phyloP scores from a whole-genome alignment of 164 flowering plant species.

The Malania oleifera region DNA sequence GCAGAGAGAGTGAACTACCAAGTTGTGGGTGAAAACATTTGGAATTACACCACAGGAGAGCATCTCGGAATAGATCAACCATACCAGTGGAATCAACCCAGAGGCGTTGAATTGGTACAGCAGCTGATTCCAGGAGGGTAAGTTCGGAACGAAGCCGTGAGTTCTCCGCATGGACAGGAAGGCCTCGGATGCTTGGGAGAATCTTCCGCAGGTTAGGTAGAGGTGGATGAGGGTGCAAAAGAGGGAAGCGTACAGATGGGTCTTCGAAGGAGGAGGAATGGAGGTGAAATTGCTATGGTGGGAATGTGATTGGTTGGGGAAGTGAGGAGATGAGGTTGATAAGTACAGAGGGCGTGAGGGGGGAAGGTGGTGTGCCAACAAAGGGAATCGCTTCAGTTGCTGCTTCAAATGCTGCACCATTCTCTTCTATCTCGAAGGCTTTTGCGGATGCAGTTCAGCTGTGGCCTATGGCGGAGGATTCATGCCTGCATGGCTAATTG shows the following conservation, averaged over 20 bases:
- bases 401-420: too few species aligned
- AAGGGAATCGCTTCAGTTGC: too few species aligned
- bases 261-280: conserved; percentile 22
- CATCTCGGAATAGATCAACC: conserved; percentile 51
- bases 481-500: too few species aligned
- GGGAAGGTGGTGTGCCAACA: too few species aligned
- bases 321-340: too few species aligned
- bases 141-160: conserved; percentile 30
- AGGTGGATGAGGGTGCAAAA: conserved; percentile 65
- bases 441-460: too few species aligned
- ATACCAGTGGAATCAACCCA: conserved; percentile 65
- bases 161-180: conserved; percentile 44
- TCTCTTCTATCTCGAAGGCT: too few species aligned
- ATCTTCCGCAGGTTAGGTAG: conserved; percentile 43
- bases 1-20: conserved; percentile 64
- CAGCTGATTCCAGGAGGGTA: conserved; percentile 50
- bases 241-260: conserved; percentile 44
- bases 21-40: conserved; percentile 48
- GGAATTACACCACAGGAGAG: conserved; percentile 41
- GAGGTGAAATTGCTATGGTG: too few species aligned
- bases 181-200: conserved; percentile 41
- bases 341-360: too few species aligned
- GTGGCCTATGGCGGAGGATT: too few species aligned
- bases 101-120: conserved; percentile 43
- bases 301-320: too few species aligned